Base-by-base conservation (phyloP, 768 basidiomycete genomes). In the Favolaschia claudopus region DNA sequence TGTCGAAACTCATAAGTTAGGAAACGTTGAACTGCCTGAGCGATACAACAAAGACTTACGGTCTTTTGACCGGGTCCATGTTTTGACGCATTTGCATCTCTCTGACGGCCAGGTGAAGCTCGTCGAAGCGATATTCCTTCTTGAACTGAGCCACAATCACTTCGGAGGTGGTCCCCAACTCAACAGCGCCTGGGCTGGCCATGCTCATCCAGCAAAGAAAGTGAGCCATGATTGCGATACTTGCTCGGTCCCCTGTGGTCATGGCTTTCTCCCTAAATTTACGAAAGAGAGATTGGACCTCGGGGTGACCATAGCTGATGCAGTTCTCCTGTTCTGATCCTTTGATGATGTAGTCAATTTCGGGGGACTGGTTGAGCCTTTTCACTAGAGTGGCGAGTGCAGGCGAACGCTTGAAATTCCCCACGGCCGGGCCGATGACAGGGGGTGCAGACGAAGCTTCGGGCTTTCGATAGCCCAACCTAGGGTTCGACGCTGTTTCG, bases 231-330 rank as follows among this genome's bases (percentile, higher is more conserved):
- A 31, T 15, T 12, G 55, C 60, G 22, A 58, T 31, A 6, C 32
- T 49, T 12, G 34, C 43, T 3, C 36, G 44, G 20, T 65, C 64
- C 14, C 64, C 64, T 1, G 50, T 62, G 2, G 55, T 51, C 55
- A 65, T 55, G 4, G 60, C 64, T 52, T 54, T 62, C 15, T 62
- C 64, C 27, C 64, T 55, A n/a, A 44, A 44, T 32, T 44, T 48
- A 0, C 56, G 60, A 10, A 62, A 56, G 8, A 58, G 49, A 2
- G 44, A n/a, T 10, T 53, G 58, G 6, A 48, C 58, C 19, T 45
- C 49, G 7, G 44, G 58, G 42, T 59, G 40, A 12, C 50, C 50
- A 12, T 52, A 53, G 19, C 40, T 45, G 1, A 59, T 12, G 31
- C 19, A 22, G 3, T 33, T 20, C 3, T 20, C 13, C 7, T 32